phyloP scores from a whole-genome alignment of 1,284 basidiomycete species.

The Leucoagaricus sp. region DNA sequence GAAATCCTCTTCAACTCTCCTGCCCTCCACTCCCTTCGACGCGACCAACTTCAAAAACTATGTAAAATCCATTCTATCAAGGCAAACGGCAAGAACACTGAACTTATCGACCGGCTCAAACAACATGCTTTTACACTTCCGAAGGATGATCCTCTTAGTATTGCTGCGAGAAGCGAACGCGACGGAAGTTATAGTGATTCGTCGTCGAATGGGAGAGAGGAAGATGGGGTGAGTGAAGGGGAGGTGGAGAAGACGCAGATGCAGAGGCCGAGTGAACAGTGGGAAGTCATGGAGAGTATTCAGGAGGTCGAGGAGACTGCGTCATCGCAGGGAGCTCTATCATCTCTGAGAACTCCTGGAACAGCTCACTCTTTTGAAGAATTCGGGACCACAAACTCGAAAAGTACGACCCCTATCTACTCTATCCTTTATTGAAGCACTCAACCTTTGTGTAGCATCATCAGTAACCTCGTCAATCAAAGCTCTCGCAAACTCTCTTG shows the following conservation, averaged over 20 bases:
- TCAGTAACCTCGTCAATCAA: slow-evolving; percentile 66
- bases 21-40: slow-evolving; percentile 75
- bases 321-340: slow-evolving; percentile 47
- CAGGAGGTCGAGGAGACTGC: slow-evolving; percentile 57
- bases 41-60: slow-evolving; percentile 76
- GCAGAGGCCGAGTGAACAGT: slow-evolving; percentile 67
- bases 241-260: slow-evolving; percentile 15
- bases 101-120: slow-evolving; percentile 67
- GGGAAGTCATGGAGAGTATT: slow-evolving; percentile 79
- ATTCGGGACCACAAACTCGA: slow-evolving; percentile 67
- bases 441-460: slow-evolving; percentile 38
- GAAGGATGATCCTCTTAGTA: slow-evolving; percentile 49
- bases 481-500: slow-evolving; percentile 68
- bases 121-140: slow-evolving; percentile 62
- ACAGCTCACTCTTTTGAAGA: slow-evolving; percentile 44
- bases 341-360: slow-evolving; percentile 43
- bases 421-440: slow-evolving; percentile 18
- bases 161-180: slow-evolving; percentile 52
- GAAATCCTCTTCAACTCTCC: slow-evolving; percentile 81
- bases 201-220: too few relatives aligned
- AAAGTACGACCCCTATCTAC: slow-evolving; percentile 46
- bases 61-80: slow-evolving; percentile 81
- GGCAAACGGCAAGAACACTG: slow-evolving; percentile 73
- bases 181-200: slow-evolving; percentile 15
- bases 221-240: slow-evolving; percentile 12